Evolutionary conservation across 139 green algal species (phyloP), one percentile per base, ranked within the genome.

Genomic region (Cymbomonas tetramitiformis): DNA sequence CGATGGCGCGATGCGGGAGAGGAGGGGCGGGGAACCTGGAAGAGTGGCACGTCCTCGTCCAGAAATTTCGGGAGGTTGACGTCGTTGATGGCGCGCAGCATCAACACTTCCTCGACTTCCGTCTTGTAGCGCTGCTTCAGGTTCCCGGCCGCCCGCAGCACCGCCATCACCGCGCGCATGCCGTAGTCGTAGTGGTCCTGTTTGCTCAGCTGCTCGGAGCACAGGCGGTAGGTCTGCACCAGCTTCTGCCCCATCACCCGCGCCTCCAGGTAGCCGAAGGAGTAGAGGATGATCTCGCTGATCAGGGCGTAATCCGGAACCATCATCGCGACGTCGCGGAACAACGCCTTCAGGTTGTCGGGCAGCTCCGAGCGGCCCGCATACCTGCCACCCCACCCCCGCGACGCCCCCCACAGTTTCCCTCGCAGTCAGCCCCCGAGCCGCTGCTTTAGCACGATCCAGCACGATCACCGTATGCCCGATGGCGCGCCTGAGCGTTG

Each of bases 181-280:
- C 65, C 65, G 60, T 73, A 73, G 52, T 73, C 65, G 59, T 73
- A 73, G 53, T 73, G 65, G 50, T 65, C 61, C 58, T 76, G 69
- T 18, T 34, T 65, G 15, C 39, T 61, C 38, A 76, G 69, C 59
- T 77, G 70, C 58, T 74, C 61, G 4, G 36, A 65, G 56, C 61
- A 72, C 24, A 78, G 56, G 38, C 55, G 50, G 69, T 83, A 83
- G 2, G 75, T 83, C 48, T 74, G 64, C 32, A 83, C 75, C 39
- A 83, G 69, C 68, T 83, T 83, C 38, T 68, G 62, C 0, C 70
- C 71, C 65, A 86, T 77, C 26, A 67, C 60, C 30, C 78, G 72
- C 2, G 73, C 77, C 7, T 82, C 66, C 47, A 82, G 52, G 68
- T 81, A 84, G 40, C 78, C 66, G 36, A 58, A 71, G 7, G 43